Conservation (phyloP, 352 stramenopile species). For the Phytophthora multivora region DNA sequence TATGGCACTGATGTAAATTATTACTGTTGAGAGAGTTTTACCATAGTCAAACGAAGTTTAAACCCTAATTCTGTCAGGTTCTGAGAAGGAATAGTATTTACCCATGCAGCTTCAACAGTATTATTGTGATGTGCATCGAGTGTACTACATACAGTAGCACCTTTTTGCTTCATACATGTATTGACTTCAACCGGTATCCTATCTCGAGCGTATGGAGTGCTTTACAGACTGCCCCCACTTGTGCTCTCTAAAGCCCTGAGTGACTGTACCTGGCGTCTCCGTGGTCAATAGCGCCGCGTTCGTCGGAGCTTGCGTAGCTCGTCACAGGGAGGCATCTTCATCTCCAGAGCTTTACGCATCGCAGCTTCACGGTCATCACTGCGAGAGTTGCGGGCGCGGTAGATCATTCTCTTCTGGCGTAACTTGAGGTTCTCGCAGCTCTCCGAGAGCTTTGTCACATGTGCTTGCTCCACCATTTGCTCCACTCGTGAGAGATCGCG, state of each 20-base stretch:
- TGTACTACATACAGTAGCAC: not conserved
- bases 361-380: slow-evolving; percentile 75
- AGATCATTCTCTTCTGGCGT: slow-evolving; percentile 89
- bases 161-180: slow-evolving; percentile 25
- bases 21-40: not conserved
- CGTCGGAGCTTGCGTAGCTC: slow-evolving; percentile 72
- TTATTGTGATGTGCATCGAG: slow-evolving; percentile 4
- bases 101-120: slow-evolving; percentile 10
- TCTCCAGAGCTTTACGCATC: slow-evolving; percentile 80
- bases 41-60: too few relatives aligned
- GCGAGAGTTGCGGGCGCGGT: slow-evolving; percentile 78
- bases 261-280: slow-evolving; percentile 13
- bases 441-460: slow-evolving; percentile 73
- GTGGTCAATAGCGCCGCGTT: slow-evolving; percentile 58
- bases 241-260: slow-evolving; percentile 20
- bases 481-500: slow-evolving; percentile 83
- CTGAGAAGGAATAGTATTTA: slow-evolving; percentile 12
- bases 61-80: not conserved
- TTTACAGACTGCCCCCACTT: slow-evolving; percentile 5
- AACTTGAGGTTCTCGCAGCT: slow-evolving; percentile 83
- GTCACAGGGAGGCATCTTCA: slow-evolving; percentile 87
- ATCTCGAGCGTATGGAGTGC: slow-evolving; percentile 1
- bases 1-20: slow-evolving; percentile 10
- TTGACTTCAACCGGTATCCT: slow-evolving; percentile 13
- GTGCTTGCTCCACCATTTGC: slow-evolving; percentile 87